A percentile compares a stretch with the other conserved stretches of the same genome.
Evolutionary conservation across 2,329 filamentous ascomycete species (phyloP).

Genomic region (Herpotrichia juniperi): DNA sequence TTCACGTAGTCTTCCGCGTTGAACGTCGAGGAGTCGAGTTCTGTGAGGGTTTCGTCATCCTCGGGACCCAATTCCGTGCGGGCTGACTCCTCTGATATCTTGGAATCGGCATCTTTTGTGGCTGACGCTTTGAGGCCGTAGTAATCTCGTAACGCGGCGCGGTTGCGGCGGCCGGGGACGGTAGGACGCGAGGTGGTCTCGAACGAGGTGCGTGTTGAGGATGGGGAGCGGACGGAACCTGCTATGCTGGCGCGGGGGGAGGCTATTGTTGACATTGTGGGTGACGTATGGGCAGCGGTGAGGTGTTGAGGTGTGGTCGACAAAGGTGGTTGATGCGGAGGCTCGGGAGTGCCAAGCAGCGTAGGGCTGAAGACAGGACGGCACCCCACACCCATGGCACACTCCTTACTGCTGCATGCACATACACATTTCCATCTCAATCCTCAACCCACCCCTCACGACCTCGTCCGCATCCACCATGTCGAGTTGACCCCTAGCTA

Average conservation of each 20-base stretch:
- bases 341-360: neutral
- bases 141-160: constrained; percentile 88
- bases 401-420: too few relatives aligned
- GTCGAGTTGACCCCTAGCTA: constrained; percentile 1
- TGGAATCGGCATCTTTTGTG: constrained; percentile 34
- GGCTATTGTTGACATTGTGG: constrained; percentile 63
- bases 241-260: constrained; percentile 65
- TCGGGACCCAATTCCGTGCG: constrained; percentile 43
- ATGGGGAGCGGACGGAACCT: constrained; percentile 68
- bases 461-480: neutral
- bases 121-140: constrained; percentile 75
- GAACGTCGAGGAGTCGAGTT: constrained; percentile 78
- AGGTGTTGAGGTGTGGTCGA: constrained; percentile 1
- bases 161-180: constrained; percentile 66
- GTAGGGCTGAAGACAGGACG: neutral
- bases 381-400: too few relatives aligned
- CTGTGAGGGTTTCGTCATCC: constrained; percentile 64
- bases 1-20: constrained; percentile 72
- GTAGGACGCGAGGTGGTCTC: constrained; percentile 36
- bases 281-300: neutral
- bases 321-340: neutral
- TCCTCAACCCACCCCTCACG: constrained; percentile 2
- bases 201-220: constrained; percentile 80
- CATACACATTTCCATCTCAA: too few relatives aligned
- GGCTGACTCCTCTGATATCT: constrained; percentile 39